These are phyloP conservation scores for Meira nashicola DNA, from an alignment of 1,284 basidiomycete genomes.

Conservation along the genomic window DNA sequence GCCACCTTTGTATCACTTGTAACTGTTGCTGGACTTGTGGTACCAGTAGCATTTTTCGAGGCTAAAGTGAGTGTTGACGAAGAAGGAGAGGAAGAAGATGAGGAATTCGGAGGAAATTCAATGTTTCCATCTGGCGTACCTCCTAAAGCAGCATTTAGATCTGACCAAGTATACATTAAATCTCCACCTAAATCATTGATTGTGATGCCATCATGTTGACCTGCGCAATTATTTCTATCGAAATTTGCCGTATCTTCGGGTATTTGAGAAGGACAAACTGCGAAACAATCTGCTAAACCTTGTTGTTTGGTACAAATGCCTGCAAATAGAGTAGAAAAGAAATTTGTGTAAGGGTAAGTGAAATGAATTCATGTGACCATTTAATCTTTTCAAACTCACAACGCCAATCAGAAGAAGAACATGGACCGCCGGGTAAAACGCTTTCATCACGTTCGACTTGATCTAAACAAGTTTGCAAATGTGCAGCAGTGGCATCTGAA, in stretches of 20 bases:
- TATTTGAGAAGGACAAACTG: neutral
- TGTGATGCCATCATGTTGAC: neutral
- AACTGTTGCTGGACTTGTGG: neutral
- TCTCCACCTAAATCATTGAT: neutral
- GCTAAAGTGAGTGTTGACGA: neutral
- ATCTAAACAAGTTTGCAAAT: neutral
- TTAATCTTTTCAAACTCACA: neutral
- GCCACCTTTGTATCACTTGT: neutral
- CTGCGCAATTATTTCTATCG: conserved; percentile 2
- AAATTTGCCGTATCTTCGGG: conserved; percentile 5
- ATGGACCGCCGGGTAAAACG: neutral
- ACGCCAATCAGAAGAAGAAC: conserved; percentile 4
- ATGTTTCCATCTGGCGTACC: too few relatives aligned
- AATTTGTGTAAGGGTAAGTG: neutral
- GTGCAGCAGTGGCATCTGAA: too few relatives aligned
- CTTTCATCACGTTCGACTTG: conserved; percentile 3
- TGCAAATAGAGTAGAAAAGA: neutral
- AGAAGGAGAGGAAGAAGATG: neutral
- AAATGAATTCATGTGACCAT: neutral
- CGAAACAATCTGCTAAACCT: conserved; percentile 5
- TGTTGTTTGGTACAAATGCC: conserved; percentile 10
- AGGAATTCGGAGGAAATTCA: neutral
- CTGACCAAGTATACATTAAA: conserved; percentile 2
- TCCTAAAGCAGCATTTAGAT: too few relatives aligned
- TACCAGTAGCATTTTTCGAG: neutral